Evolutionary conservation across 2,329 filamentous ascomycete species (phyloP).

Genomic region (Trichoderma aggressivum): DNA sequence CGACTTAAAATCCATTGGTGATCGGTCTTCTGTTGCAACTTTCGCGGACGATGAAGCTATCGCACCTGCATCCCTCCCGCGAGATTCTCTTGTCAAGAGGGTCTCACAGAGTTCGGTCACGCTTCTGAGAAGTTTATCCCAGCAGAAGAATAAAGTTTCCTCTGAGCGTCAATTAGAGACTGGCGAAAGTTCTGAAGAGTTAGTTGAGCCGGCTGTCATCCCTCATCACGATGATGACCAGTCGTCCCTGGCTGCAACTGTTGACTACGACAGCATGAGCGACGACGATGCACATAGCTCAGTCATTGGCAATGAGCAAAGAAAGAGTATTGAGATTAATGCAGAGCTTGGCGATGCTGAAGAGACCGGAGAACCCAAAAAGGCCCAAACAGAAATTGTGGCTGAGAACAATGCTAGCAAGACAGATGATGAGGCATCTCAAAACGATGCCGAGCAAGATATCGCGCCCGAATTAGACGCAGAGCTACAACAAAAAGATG

Average conservation of each 20-base stretch:
- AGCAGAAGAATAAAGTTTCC: constrained; percentile 24
- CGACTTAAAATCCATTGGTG: constrained; percentile 39
- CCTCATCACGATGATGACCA: constrained; percentile 40
- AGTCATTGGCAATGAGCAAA: constrained; percentile 23
- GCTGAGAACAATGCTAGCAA: neutral
- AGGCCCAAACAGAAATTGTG: neutral
- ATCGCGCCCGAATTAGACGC: neutral
- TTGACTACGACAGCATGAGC: constrained; percentile 50
- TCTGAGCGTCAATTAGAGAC: constrained; percentile 21
- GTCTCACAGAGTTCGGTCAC: constrained; percentile 48
- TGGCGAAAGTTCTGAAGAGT: constrained; percentile 45
- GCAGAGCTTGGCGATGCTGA: constrained; percentile 33
- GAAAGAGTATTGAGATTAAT: constrained; percentile 38
- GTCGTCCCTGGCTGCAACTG: constrained; percentile 55
- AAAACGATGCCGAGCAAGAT: neutral
- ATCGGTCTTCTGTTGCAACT: constrained; percentile 66
- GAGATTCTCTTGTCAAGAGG: constrained; percentile 44
- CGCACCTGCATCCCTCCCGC: constrained; percentile 25
- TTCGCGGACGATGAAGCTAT: constrained; percentile 60
- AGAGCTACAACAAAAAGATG: neutral
- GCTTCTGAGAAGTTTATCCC: constrained; percentile 45
- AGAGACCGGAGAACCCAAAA: neutral
- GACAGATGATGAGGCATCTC: neutral
- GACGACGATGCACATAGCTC: constrained; percentile 36
- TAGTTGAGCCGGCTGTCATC: constrained; percentile 37